phyloP scores from a whole-genome alignment of 371 early-diverging fungal species.

The Zychaea mexicana region DNA sequence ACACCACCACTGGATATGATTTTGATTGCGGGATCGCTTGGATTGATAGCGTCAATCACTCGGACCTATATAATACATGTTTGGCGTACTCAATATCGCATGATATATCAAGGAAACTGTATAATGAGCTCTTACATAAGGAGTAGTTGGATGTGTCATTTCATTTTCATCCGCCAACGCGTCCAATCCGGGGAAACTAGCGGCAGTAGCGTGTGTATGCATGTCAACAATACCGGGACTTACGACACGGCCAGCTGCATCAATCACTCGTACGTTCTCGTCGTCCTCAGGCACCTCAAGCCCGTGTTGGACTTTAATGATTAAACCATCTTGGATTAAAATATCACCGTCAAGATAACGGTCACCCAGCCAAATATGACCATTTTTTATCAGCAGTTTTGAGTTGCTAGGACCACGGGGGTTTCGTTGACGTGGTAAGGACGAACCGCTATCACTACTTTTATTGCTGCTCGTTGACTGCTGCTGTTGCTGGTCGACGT shows the following conservation, averaged over 20 bases:
- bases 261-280: slow-evolving; percentile 32
- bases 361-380: slow-evolving; percentile 50
- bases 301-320: slow-evolving; percentile 40
- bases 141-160: slow-evolving; percentile 64
- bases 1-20: slow-evolving; percentile 79
- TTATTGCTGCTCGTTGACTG: slow-evolving; percentile 24
- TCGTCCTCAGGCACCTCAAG: slow-evolving; percentile 1
- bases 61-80: slow-evolving; percentile 35
- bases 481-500: background rate
- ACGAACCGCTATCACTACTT: slow-evolving; percentile 3
- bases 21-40: slow-evolving; percentile 69
- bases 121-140: slow-evolving; percentile 59
- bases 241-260: slow-evolving; percentile 69
- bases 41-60: slow-evolving; percentile 63
- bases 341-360: slow-evolving; percentile 63
- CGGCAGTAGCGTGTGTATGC: slow-evolving; percentile 75
- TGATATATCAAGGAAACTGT: too few species aligned
- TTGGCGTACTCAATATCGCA: background rate
- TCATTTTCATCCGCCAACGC: slow-evolving; percentile 73
- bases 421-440: slow-evolving; percentile 35
- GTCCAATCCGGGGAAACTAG: slow-evolving; percentile 57
- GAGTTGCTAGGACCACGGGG: slow-evolving; percentile 34
- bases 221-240: slow-evolving; percentile 86
- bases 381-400: slow-evolving; percentile 54
- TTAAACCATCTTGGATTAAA: slow-evolving; percentile 59